Evolutionary conservation across 1,284 basidiomycete species (phyloP), one percentile per base, ranked within the genome.

Genomic region (Filobasidium uniguttulatum): DNA sequence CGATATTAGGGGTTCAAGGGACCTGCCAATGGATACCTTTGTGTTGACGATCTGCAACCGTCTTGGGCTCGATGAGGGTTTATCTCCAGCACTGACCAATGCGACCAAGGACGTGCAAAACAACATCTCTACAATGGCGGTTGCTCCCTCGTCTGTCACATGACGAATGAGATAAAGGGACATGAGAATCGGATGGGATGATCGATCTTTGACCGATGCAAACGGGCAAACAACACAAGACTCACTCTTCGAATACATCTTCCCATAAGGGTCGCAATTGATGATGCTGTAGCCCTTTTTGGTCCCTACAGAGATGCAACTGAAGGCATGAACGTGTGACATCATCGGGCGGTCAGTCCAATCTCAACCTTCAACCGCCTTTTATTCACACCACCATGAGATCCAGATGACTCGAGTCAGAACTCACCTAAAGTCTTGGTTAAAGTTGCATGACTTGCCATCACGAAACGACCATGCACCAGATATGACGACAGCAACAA

Each of bases 21-120:
- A 36, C 20, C 14, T 50, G 36, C 6, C 10, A 26, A 26, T 22
- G 15, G 14, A 31, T 46, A 87, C 89, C 77, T 93, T 96, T 9
- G 93, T 98, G 65, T 98, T 98, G 48, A 97, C 88, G 53, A 98
- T 97, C 73, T 96, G 90, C 45, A 98, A 72, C 65, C 91, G 87
- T 17, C 93, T 75, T 2, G 90, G 89, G 65, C 83, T 87, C 30
- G 83, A 85, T 53, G 82, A 79, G 48, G 84, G 81, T 36, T 60
- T 63, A 71, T 96, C 89, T 8, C 87, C 86, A 0, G 88, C 88
- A 10, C 93, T 91, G 25, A 98, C 93, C 31, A 98, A 76, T 0
- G 93, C 93, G 48, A 98, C 89, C 54, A 98, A 77, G 8, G 89
- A 94, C 3, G 94, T 98, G 71, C 90, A 96, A 73, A 99, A 99